Evolutionary conservation across 352 stramenopile genomes (phyloP).

Genomic region (Lagenidium giganteum): DNA sequence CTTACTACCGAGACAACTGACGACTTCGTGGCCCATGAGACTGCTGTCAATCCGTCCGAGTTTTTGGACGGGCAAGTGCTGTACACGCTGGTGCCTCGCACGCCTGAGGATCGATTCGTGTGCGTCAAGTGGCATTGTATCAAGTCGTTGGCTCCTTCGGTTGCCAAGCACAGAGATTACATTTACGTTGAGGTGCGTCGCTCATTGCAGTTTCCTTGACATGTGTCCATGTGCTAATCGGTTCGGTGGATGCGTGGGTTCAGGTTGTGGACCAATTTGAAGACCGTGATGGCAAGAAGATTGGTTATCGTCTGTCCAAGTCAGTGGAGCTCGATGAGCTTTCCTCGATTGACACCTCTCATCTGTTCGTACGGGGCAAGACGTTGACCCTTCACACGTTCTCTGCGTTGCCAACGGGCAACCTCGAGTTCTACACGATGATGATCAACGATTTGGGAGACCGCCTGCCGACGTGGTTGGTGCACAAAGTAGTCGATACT

Average conservation of each 20-base stretch:
- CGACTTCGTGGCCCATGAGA: slow-evolving; percentile 64
- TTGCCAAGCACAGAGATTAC: slow-evolving; percentile 76
- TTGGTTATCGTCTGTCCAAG: slow-evolving; percentile 73
- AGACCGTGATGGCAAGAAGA: slow-evolving; percentile 44
- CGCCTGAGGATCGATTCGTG: slow-evolving; percentile 56
- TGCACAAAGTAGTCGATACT: slow-evolving; percentile 79
- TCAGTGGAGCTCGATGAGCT: slow-evolving; percentile 65
- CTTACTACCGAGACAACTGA: slow-evolving; percentile 67
- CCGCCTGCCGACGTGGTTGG: slow-evolving; percentile 68
- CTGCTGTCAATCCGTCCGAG: slow-evolving; percentile 55
- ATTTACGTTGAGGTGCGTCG: slow-evolving; percentile 82
- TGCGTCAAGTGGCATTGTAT: slow-evolving; percentile 82
- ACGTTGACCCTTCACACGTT: slow-evolving; percentile 76
- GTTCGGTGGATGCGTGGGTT: too few relatives aligned
- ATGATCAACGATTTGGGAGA: slow-evolving; percentile 80
- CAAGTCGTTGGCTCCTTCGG: slow-evolving; percentile 64
- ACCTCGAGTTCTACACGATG: slow-evolving; percentile 74
- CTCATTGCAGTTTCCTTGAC: not conserved
- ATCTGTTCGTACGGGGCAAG: slow-evolving; percentile 63
- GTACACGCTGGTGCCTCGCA: slow-evolving; percentile 64
- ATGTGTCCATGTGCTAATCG: not conserved
- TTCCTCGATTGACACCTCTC: slow-evolving; percentile 32
- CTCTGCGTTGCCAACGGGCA: slow-evolving; percentile 42
- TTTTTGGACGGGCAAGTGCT: slow-evolving; percentile 78
- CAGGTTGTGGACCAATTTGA: slow-evolving; percentile 78